A percentile compares a stretch with the other conserved stretches of the same genome.
These are phyloP conservation scores for Austroboletus niveus DNA, from an alignment of 1,284 basidiomycete genomes.

Conservation along the genomic window DNA sequence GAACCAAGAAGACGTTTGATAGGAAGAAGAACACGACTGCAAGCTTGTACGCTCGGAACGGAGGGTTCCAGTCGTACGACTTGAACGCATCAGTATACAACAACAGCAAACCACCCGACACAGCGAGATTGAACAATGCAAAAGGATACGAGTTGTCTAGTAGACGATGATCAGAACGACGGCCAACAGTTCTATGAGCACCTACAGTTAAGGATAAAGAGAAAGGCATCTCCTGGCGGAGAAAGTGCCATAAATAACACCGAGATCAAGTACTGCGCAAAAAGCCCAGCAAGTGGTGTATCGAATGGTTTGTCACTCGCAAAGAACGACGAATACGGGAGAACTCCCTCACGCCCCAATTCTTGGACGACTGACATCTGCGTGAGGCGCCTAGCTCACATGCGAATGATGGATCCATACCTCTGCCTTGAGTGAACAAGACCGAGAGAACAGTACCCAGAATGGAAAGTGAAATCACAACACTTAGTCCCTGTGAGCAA, in stretches of 20 bases:
- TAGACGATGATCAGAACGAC: slow-evolving; percentile 1
- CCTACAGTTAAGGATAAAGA: slow-evolving; percentile 63
- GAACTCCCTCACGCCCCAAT: slow-evolving; percentile 62
- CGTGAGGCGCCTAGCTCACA: background rate
- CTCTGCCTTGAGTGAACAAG: slow-evolving; percentile 62
- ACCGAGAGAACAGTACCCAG: slow-evolving; percentile 62
- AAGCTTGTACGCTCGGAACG: slow-evolving; percentile 52
- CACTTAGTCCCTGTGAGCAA: slow-evolving; percentile 48
- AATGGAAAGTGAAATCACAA: slow-evolving; percentile 60
- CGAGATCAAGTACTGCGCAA: slow-evolving; percentile 55
- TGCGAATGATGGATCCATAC: slow-evolving; percentile 29
- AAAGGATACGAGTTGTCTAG: slow-evolving; percentile 55
- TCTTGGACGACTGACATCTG: slow-evolving; percentile 59
- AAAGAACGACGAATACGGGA: slow-evolving; percentile 60
- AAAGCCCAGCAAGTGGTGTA: slow-evolving; percentile 57
- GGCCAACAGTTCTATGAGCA: background rate
- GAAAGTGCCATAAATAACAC: slow-evolving; percentile 46
- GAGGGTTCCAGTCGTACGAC: slow-evolving; percentile 57
- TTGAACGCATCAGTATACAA: slow-evolving; percentile 48
- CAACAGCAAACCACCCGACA: slow-evolving; percentile 58
- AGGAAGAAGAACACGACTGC: slow-evolving; percentile 55
- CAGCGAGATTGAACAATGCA: slow-evolving; percentile 55
- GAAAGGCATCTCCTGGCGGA: slow-evolving; percentile 66
- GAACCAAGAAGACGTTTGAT: slow-evolving; percentile 60
- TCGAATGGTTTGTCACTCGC: slow-evolving; percentile 64